Base-by-base conservation (phyloP, 2,329 filamentous ascomycete genomes). In the Drechslerella dactyloides region DNA sequence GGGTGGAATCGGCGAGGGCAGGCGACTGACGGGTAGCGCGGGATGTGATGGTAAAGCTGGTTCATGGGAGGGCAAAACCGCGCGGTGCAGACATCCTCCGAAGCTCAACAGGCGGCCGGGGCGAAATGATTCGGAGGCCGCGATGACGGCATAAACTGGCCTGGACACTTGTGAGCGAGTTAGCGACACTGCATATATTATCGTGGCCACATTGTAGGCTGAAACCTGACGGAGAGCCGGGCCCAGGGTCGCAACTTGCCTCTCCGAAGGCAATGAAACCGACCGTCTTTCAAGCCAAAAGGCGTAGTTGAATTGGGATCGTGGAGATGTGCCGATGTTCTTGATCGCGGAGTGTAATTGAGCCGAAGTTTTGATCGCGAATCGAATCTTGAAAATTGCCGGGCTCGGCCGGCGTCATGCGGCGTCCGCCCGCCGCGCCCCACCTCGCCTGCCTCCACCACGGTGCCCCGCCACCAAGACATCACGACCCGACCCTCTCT, bases 1-100 rank as follows among this genome's bases (percentile, higher is more conserved):
- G 10, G 19, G 23, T 21, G 13, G 35, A n/a, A 8, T 17, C 4
- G 6, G 15, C 15, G 27, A 21, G 33, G 11, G 11, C 15, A 24
- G 30, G 37, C 15, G 44, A 63, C 52, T 33, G 44, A 48, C 44
- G 42, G 50, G 35, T 54, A 37, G 8, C 19, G n/a, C 42, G 37
- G 27, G 35, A 23, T 23, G 27, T 30, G 44, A 42, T 40, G 37
- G 53, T 27, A 48, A 27, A 40, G 35, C 23, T 60, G 37, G 48
- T 59, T 63, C 66, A 70, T 70, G 58, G 66, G 59, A 64, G 44
- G 42, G 58, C 62, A n/a, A 46, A 59, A 27, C 59, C 33, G 48
- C 59, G 66, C 54, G 51, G 58, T 37, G 46, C 33, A 51, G 58
- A 59, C 66, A 70, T 64, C 51, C 53, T 63, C 55, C 63, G 51